Percentiles rank a stretch among this genome's conserved stretches.
These are phyloP conservation scores for Apiotrichum gamsii DNA, from an alignment of 1,284 basidiomycete species.

Conservation along the genomic window DNA sequence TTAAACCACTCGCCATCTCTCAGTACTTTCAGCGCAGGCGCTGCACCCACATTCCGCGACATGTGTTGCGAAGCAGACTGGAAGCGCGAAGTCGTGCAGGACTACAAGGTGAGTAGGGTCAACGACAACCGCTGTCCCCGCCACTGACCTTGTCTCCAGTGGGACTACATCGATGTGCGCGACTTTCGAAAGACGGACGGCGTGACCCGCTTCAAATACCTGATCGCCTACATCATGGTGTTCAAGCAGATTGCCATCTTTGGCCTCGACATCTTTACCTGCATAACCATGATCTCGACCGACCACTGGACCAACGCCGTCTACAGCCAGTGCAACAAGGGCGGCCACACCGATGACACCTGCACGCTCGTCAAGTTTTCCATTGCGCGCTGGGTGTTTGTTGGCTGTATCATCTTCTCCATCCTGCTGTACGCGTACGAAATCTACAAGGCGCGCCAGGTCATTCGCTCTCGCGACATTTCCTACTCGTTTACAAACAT, in stretches of 20 bases:
- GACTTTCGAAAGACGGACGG: slow-evolving; percentile 87
- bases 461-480: slow-evolving; percentile 90
- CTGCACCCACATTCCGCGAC: background rate
- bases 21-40: too few species aligned
- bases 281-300: slow-evolving; percentile 91
- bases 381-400: slow-evolving; percentile 92
- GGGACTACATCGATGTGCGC: slow-evolving; percentile 85
- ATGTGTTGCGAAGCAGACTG: slow-evolving; percentile 58
- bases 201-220: slow-evolving; percentile 81
- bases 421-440: slow-evolving; percentile 91
- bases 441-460: slow-evolving; percentile 81
- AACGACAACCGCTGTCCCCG: background rate
- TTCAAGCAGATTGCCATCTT: slow-evolving; percentile 95
- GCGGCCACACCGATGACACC: slow-evolving; percentile 67
- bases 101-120: slow-evolving; percentile 81
- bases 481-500: slow-evolving; percentile 95
- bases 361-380: slow-evolving; percentile 80
- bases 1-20: too few species aligned
- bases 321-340: slow-evolving; percentile 46
- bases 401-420: slow-evolving; percentile 95
- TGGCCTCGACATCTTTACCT: slow-evolving; percentile 95
- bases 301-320: slow-evolving; percentile 46
- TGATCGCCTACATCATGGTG: slow-evolving; percentile 83
- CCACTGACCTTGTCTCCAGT: slow-evolving; percentile 52
- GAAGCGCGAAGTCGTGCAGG: slow-evolving; percentile 95